phyloP scores from a whole-genome alignment of 148 eudicot species.

The Bassia scoparia region DNA sequence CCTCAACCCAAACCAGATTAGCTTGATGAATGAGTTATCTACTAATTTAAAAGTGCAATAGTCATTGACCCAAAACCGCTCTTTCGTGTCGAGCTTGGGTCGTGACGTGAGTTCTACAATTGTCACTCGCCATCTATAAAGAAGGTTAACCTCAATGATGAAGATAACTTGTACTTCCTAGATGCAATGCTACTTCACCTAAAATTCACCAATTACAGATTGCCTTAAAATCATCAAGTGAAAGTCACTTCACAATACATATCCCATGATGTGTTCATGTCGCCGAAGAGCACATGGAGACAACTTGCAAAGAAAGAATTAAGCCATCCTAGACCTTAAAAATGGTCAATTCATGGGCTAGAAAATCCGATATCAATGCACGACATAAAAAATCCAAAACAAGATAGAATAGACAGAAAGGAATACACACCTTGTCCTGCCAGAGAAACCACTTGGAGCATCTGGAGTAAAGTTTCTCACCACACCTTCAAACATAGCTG shows the following conservation, averaged over 20 bases:
- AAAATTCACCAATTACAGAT: too few relatives aligned
- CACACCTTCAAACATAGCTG: conserved; percentile 76
- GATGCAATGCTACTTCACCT: neutral
- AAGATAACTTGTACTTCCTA: neutral
- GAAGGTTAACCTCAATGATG: neutral
- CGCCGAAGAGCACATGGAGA: neutral
- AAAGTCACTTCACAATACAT: neutral
- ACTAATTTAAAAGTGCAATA: too few relatives aligned
- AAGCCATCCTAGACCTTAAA: neutral
- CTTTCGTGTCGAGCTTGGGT: too few relatives aligned
- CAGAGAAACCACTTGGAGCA: conserved; percentile 62
- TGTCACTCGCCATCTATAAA: neutral
- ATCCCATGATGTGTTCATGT: neutral
- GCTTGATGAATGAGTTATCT: too few relatives aligned
- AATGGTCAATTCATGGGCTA: neutral
- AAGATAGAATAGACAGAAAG: neutral
- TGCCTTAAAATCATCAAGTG: neutral
- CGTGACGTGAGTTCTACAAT: too few relatives aligned
- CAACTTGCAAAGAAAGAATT: neutral
- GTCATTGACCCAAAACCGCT: too few relatives aligned
- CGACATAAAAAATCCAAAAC: neutral
- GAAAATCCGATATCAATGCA: neutral
- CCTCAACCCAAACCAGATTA: too few relatives aligned
- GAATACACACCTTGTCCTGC: conserved; percentile 66
- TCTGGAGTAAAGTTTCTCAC: conserved; percentile 84